These are phyloP conservation scores for Mikania micrantha DNA, from an alignment of 129 eudicot genomes.

Conservation along the genomic window DNA sequence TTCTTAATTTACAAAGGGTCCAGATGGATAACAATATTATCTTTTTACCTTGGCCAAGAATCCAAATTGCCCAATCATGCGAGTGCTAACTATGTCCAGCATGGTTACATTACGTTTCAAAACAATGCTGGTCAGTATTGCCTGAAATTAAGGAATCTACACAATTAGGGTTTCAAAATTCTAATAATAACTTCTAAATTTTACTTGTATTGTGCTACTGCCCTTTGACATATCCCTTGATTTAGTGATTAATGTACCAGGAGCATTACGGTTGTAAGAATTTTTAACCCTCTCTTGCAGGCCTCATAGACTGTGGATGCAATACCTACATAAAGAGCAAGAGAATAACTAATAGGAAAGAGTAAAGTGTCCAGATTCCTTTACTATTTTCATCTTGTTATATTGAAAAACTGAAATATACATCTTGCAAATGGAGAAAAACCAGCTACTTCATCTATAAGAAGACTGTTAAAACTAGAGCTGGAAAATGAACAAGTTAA, in stretches of 20 bases:
- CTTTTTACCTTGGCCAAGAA: slow-evolving; percentile 71
- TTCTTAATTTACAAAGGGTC: not conserved
- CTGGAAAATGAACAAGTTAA: not conserved
- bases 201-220: slow-evolving; percentile 1
- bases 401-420: not conserved
- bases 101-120: slow-evolving; percentile 87
- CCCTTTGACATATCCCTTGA: slow-evolving; percentile 87
- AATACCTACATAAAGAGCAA: slow-evolving; percentile 49
- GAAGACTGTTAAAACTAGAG: not conserved
- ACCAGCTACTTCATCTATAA: not conserved
- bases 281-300: slow-evolving; percentile 95
- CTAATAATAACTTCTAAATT: not conserved
- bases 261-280: slow-evolving; percentile 92
- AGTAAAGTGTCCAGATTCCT: not conserved
- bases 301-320: slow-evolving; percentile 99
- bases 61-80: slow-evolving; percentile 95
- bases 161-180: not conserved
- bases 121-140: slow-evolving; percentile 81
- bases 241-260: slow-evolving; percentile 86
- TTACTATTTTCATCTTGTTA: not conserved
- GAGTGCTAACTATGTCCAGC: slow-evolving; percentile 82
- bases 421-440: not conserved
- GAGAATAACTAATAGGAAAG: not conserved
- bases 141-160: slow-evolving; percentile 20
- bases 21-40: not conserved